Base-by-base conservation (phyloP, 441 rosid genomes). In the Kokia cookei region DNA sequence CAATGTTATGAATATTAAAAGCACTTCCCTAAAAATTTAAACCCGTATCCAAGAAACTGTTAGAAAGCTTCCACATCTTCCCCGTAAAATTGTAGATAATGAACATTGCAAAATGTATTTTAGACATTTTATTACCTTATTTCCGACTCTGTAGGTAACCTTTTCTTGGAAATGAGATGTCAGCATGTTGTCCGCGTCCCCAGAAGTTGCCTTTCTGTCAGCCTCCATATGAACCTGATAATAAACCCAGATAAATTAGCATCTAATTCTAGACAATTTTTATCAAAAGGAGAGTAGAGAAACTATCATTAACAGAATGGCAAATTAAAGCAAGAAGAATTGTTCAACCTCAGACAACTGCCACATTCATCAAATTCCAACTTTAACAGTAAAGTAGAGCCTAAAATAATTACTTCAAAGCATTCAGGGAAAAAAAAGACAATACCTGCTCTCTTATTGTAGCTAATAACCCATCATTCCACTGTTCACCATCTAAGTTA, bases 381-480 rank as follows among this genome's bases (percentile, higher is more conserved):
- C 40, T 71, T 62, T 15, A 65, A 60, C 60, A 53, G 32, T 10
- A 66, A 42, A 40, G 29, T 17, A 66, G 26, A 70, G 57, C 17
- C n/a, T 14, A 14, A 66, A 58, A 73, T 59, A 32, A 59, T 14
- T 59, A 47, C 76, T 63, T 29, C 11, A 62, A 76, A 71, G 53
- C 26, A 54, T 62, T 73, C 53, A 60, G 50, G 11, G 57, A 2
- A 19, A 57, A 71, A 71, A 73, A 7, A 6, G 40, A 37, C 40
- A 78, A 73, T 90, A 95, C 99, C 97, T 90, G 85, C 79, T 95
- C 99, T 84, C 98, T 90, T 79, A 93, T 80, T 35, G 97, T 95
- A 77, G 99, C 98, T 75, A 93, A 76, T 50, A 95, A 85, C 64
- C 99, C 98, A 77, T 95, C 97, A 81, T 90, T 91, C 99, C 99